Evolutionary conservation across 1,139 yeast species (phyloP), one percentile per base, ranked within the genome.

Genomic region (Taphrina confusa): DNA sequence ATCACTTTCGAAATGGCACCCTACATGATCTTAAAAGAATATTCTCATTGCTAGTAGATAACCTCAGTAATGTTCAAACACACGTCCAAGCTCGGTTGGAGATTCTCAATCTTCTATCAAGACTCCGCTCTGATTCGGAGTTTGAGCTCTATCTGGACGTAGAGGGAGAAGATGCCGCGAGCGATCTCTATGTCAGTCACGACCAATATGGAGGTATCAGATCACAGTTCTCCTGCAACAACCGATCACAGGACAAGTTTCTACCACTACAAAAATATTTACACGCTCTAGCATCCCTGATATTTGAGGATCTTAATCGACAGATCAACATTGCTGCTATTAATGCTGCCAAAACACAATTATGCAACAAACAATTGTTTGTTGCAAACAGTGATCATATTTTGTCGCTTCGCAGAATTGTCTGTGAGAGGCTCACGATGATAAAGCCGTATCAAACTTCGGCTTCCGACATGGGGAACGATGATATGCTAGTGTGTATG

Each of bases 311-410:
- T 40, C 68, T 75, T 27, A 74, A 73, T 61, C 87, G 92, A 91
- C 92, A 85, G 63, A 71, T 83, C 0, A 87, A 83, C 68, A 82
- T 90, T 0, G 85, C 77, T 67, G 72, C 83, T 0, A 76, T 87
- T 77, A 82, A 86, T 0, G 90, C 85, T 70, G 77, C 86, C 61
- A 83, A 89, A 66, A 80, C 87, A 0, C 96, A 88, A 68, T 69
- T 89, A 34, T 76, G 90, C 2, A 85, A 85, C 66, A 71, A 83
- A 65, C 76, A 75, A 16, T 72, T 88, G 8, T 86, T 85, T 65
- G 69, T 70, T 37, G 72, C 75, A 12, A 76, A 80, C 59, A 73
- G 73, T 3, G 74, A 74, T 2, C 78, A 78, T 36, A 76, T 87
- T 12, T 68, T 75, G 30, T 71, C 73, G 25, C 74, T 87, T 37